Conservation (phyloP, 805 yeast species). For the Teunomyces aglyptinius region DNA sequence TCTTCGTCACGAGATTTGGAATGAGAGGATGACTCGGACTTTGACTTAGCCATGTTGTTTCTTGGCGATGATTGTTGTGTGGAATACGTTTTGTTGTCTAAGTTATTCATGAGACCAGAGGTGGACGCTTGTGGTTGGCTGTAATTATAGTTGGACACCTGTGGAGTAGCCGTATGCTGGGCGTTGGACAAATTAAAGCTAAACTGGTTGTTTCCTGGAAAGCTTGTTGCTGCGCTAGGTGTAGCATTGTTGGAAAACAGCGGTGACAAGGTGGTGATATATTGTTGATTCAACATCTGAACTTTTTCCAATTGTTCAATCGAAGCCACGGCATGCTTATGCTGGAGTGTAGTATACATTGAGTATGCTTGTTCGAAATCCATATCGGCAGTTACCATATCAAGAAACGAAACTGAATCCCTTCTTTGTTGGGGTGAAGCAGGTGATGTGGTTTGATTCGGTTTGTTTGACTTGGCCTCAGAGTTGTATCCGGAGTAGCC, state of each 20-base stretch:
- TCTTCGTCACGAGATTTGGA: not conserved
- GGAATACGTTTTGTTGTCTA: slow-evolving; percentile 4
- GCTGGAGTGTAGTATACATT: slow-evolving; percentile 39
- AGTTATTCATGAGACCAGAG: not conserved
- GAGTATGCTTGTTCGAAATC: slow-evolving; percentile 45
- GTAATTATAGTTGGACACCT: slow-evolving; percentile 1
- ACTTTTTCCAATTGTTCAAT: slow-evolving; percentile 39
- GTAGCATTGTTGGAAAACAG: not conserved
- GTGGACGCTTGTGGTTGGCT: slow-evolving; percentile 6
- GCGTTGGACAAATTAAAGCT: slow-evolving; percentile 2
- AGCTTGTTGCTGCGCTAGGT: not conserved
- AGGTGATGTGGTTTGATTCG: not conserved
- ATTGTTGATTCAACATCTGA: slow-evolving; percentile 30
- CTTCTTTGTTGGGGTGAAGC: not conserved
- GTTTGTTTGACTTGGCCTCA: not conserved
- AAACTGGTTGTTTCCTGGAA: slow-evolving; percentile 8
- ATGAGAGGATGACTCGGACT: not conserved
- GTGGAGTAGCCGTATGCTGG: not conserved
- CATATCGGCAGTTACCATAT: slow-evolving; percentile 40
- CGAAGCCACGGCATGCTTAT: slow-evolving; percentile 30
- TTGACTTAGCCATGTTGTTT: not conserved
- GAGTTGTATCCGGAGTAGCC: slow-evolving; percentile 1
- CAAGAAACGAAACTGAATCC: slow-evolving; percentile 14
- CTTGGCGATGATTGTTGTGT: not conserved
- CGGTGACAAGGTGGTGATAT: slow-evolving; percentile 7